A percentile compares a stretch with the other conserved stretches of the same genome.
These are phyloP conservation scores for Yarrowia sp. DNA, from an alignment of 805 yeast species.

Conservation along the genomic window DNA sequence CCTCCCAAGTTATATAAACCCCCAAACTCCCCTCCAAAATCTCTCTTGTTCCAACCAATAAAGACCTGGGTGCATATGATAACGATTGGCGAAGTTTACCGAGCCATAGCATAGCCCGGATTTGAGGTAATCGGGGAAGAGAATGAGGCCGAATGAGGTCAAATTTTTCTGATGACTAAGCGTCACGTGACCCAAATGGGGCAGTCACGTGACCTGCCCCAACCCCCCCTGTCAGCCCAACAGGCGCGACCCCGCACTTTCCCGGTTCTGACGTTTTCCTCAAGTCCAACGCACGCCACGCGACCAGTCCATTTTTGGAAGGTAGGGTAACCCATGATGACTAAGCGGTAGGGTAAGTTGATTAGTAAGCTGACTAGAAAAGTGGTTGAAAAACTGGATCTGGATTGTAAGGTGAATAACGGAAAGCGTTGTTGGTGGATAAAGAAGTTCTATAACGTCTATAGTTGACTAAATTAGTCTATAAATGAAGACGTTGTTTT, in stretches of 20 bases:
- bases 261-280: background rate
- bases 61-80: constrained; percentile 9
- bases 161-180: background rate
- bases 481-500: no score
- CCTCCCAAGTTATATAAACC: background rate
- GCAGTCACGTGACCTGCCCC: background rate
- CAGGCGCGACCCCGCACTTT: background rate
- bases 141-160: no score
- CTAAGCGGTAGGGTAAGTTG: no score
- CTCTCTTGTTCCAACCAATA: background rate
- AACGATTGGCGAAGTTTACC: constrained; percentile 24
- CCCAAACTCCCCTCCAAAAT: background rate
- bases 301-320: constrained; percentile 15
- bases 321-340: background rate
- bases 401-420: no score
- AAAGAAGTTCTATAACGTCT: no score
- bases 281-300: constrained; percentile 16
- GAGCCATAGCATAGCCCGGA: background rate
- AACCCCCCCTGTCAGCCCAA: background rate
- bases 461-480: no score
- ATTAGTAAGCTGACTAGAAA: no score
- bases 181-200: background rate
- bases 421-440: no score
- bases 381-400: no score
- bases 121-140: no score